phyloP scores from a whole-genome alignment of 257 asterid genomes.

The Solanum chmielewskii region DNA sequence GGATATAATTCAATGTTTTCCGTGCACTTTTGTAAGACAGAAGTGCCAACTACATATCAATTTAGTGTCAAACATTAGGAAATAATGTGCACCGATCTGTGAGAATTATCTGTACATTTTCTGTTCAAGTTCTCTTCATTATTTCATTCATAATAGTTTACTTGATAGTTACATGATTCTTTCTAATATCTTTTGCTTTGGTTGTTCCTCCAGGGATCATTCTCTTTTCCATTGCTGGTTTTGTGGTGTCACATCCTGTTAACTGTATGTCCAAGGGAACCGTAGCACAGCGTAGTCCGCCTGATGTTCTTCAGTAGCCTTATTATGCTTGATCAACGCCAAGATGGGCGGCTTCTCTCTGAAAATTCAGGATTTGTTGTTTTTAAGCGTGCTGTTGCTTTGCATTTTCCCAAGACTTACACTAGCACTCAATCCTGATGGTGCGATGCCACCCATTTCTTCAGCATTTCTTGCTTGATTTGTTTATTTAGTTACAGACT shows the following conservation, averaged over 20 bases:
- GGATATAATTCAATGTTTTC: not conserved
- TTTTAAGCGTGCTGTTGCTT: not conserved
- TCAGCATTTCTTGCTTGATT: not conserved
- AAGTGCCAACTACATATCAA: not conserved
- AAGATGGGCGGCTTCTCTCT: not conserved
- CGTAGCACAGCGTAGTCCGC: not conserved
- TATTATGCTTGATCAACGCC: conserved; percentile 3
- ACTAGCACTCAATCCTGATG: conserved; percentile 1
- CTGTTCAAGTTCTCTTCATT: not conserved
- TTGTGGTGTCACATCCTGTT: not conserved
- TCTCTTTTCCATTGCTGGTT: not conserved
- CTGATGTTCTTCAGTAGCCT: conserved; percentile 4
- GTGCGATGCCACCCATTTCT: not conserved
- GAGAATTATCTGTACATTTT: not conserved
- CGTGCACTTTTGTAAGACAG: not conserved
- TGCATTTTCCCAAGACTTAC: not conserved
- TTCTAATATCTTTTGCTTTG: not conserved
- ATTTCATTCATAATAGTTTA: not conserved
- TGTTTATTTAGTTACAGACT: not conserved
- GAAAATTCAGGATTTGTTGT: not conserved
- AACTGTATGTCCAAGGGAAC: conserved; percentile 1
- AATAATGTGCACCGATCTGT: not conserved
- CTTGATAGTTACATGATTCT: not conserved
- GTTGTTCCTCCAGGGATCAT: not conserved
- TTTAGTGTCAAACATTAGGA: not conserved